Evolutionary conservation across 2,329 filamentous ascomycete genomes (phyloP), one percentile per base, ranked within the genome.

Genomic region (Ascocoryne sarcoides): DNA sequence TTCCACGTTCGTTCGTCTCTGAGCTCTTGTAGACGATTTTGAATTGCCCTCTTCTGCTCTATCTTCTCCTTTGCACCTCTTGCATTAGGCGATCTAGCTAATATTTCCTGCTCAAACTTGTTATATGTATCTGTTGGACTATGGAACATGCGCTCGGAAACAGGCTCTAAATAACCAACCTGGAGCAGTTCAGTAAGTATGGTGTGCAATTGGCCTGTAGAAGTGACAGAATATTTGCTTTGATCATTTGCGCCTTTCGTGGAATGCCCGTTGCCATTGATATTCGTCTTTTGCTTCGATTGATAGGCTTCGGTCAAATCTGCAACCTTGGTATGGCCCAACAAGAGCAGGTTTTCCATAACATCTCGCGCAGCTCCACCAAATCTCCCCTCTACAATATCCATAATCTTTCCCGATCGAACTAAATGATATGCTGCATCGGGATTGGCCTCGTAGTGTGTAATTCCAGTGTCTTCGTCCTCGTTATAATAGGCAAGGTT

Each of bases 391-490:
- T 87, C 79, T 32, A 92, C 73, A 44, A 86, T 69, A 48, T 88
- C 76, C 19, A 92, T 66, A 29, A 95, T 83, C 62, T 87, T 92
- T 32, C 87, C 88, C 3, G 77, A 76, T 43, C 92, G 83, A 28
- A 89, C 69, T 32, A 95, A 70, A 51, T 81, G 81, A 64, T 96
- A 96, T 48, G 87, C 84, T 46, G 81, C 77, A 50, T 79, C 69
- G 58, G 80, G 70, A 55, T 95, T 88, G 43, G 87, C 84, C 60
- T 95, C 85, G 65, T 96, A 98, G 58, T 77, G 79, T 17, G 84
- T 83, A 36, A 71, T 61, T 33, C 72, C 73, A 32, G 76, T 72
- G 41, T 81, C 75, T 41, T 69, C 59, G 44, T 79, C 73, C 50
- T 78, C 76, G 49, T 79, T 73, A 62, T 89, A 82, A 60, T 79